Evolutionary conservation across 2,329 filamentous ascomycete species (phyloP).

Genomic region (Camillea tinctor): DNA sequence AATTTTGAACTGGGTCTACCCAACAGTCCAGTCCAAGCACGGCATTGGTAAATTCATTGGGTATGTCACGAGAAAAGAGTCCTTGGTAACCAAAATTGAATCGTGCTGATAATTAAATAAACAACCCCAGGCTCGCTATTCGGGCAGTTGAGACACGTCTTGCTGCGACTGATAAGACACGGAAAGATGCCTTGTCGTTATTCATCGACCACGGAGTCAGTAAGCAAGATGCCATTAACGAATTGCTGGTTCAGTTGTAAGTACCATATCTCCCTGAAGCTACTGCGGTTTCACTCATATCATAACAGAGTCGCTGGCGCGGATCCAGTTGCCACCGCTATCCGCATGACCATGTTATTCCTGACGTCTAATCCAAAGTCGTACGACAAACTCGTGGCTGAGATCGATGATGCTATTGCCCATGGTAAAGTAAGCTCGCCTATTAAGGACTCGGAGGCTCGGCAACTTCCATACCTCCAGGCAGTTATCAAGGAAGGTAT

Average conservation of each 20-base stretch:
- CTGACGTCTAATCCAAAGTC: conserved; percentile 41
- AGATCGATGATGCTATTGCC: conserved; percentile 40
- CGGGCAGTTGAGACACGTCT: conserved; percentile 11
- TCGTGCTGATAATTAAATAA: neutral
- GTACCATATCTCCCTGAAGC: neutral
- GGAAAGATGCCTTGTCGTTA: conserved; percentile 5
- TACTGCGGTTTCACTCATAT: neutral
- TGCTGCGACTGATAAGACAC: neutral
- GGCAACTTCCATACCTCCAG: conserved; percentile 16
- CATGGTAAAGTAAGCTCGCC: conserved; percentile 35
- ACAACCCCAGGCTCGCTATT: conserved; percentile 5
- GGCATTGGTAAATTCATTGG: conserved; percentile 20
- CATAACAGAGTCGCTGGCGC: conserved; percentile 41
- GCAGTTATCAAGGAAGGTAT: conserved; percentile 36
- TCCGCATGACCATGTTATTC: conserved; percentile 47
- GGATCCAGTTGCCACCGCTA: conserved; percentile 48
- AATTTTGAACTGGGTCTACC: conserved; percentile 19
- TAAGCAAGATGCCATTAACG: conserved; percentile 18
- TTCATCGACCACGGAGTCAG: conserved; percentile 19
- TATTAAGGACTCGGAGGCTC: conserved; percentile 25
- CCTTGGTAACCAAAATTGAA: neutral
- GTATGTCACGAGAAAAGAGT: conserved; percentile 3
- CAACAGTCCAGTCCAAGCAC: conserved; percentile 8
- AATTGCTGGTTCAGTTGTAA: conserved; percentile 19
- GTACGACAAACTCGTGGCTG: conserved; percentile 16